phyloP scores from a whole-genome alignment of 2,329 filamentous ascomycete species.

The Seiridium cupressi region DNA sequence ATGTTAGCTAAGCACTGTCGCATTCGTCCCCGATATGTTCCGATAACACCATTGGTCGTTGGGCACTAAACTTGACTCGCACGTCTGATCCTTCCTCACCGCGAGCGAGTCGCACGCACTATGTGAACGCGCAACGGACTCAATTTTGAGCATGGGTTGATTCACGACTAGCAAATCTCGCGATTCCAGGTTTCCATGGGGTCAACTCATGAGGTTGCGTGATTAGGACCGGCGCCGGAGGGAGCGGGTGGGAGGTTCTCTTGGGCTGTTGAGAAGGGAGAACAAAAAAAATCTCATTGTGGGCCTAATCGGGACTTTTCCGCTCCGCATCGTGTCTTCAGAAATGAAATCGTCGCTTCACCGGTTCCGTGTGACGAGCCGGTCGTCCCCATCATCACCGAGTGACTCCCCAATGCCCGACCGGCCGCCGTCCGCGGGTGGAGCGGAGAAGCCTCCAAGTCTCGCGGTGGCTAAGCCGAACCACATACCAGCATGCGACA shows the following conservation, averaged over 20 bases:
- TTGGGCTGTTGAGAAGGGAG: neutral
- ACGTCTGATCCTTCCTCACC: neutral
- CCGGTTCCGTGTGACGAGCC: conserved; percentile 24
- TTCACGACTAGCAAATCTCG: neutral
- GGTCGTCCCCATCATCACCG: conserved; percentile 9
- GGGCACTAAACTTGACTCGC: neutral
- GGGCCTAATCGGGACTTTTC: neutral
- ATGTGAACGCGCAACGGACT: neutral
- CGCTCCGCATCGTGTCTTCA: conserved; percentile 5
- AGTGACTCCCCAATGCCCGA: conserved; percentile 11
- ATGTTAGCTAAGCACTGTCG: neutral
- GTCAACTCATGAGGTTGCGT: neutral
- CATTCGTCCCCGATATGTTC: neutral
- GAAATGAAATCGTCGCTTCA: conserved; percentile 21
- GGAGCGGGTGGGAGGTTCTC: neutral
- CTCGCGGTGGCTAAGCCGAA: conserved; percentile 23
- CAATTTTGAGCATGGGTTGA: neutral
- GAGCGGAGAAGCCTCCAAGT: conserved; percentile 18
- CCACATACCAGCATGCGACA: conserved; percentile 33
- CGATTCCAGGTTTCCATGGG: neutral
- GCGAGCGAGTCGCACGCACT: neutral
- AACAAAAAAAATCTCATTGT: neutral
- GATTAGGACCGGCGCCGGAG: neutral
- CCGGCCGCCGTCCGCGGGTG: conserved; percentile 19
- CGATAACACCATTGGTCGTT: too few species aligned